Conservation (phyloP, 2,329 filamentous ascomycete species). For the Stemphylium beticola region DNA sequence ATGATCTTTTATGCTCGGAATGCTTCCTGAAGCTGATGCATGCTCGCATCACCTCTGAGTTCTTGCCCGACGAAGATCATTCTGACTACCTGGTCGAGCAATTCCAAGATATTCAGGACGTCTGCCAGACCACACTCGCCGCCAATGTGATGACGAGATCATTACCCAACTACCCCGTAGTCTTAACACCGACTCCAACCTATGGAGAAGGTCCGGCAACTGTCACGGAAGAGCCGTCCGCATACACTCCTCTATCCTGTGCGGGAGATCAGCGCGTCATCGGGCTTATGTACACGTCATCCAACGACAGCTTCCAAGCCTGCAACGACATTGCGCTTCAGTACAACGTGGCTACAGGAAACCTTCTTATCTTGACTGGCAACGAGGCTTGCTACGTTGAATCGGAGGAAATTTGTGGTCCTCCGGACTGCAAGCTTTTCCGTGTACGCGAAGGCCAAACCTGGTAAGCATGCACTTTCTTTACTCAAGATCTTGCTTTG, state of each 20-base stretch:
- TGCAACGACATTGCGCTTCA: background rate
- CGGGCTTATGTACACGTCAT: background rate
- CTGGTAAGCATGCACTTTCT: background rate
- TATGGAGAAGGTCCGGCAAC: background rate
- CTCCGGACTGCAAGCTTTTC: background rate
- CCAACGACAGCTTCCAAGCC: background rate
- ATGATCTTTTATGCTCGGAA: conserved; percentile 1
- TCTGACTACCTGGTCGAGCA: conserved; percentile 1
- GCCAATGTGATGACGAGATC: background rate
- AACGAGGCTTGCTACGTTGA: background rate
- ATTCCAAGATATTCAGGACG: conserved; percentile 1
- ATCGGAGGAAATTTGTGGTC: background rate
- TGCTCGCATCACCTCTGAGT: conserved; percentile 1
- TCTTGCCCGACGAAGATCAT: background rate
- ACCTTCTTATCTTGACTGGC: background rate
- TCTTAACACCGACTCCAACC: background rate
- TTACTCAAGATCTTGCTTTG: background rate
- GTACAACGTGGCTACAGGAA: background rate
- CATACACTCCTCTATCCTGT: background rate
- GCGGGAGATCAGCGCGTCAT: background rate
- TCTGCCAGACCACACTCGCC: background rate
- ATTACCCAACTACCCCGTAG: background rate
- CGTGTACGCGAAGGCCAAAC: background rate
- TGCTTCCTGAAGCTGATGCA: conserved; percentile 2
- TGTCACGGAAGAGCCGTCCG: background rate